Base-by-base conservation (phyloP, 495 filamentous ascomycete genomes). In the Penicillium odoratum region DNA sequence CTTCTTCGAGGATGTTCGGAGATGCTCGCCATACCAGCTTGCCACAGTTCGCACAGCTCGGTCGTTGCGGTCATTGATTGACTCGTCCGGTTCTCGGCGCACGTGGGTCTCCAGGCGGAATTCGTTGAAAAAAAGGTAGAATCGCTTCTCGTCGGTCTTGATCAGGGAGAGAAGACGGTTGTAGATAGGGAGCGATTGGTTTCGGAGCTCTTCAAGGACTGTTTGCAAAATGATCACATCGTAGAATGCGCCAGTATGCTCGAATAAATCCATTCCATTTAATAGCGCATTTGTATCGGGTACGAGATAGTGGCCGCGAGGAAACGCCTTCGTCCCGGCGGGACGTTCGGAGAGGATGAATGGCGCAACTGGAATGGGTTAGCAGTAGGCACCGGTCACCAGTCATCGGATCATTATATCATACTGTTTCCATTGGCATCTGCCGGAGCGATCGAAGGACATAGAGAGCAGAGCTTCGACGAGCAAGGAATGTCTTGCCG, bases 81-180 rank as follows among this genome's bases (percentile, higher is more conserved):
- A 88, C 75, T 98, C 94, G 25, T 89, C 88, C 25, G 74, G 78
- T 28, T 85, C 79, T 63, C 94, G 81, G 16, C 81, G 73, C 50
- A 97, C 83, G 67, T 97, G 87, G 7, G 94, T 98, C 74, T 98
- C 94, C 43, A 89, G 78, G 42, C 94, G 85, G 67, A 98, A 98
- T 56, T 98, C 94, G 72, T 98, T 98, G 81, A 98, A 98, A 74
- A 98, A 98, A 46, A 98, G 89, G 70, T 97, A 98, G 68, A 96
- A 98, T 13, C 93, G 85, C 75, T 98, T 98, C 36, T 96, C 92
- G 65, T 95, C 90, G 63, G 92, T 96, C 69, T 90, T 95, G 30
- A 92, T 95, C 64, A 98, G 76, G 18, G 86, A 82, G 51, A 97
- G 84, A 16, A 98, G 79, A 40, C 94, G 92, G 67, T 97, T 96